Percentiles rank a stretch among this genome's conserved stretches.
phyloP scores from a whole-genome alignment of 768 basidiomycete genomes.

The Hebeloma cylindrosporum region DNA sequence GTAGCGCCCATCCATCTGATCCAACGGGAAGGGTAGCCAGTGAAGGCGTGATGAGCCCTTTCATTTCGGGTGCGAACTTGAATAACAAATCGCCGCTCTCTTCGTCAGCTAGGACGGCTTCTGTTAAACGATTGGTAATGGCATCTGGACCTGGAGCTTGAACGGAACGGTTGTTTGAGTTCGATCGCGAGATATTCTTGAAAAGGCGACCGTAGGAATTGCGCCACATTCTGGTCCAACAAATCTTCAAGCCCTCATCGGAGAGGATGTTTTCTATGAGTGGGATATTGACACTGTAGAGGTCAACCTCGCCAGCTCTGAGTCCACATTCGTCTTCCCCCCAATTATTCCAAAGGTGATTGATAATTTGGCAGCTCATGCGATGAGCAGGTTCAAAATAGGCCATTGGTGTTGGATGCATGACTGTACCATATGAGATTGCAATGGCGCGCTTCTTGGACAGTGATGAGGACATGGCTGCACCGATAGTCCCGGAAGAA shows the following conservation, averaged over 20 bases:
- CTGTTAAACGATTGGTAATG: conserved; percentile 21
- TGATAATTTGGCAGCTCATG: conserved; percentile 65
- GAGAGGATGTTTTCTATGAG: conserved; percentile 65
- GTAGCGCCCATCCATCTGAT: conserved; percentile 81
- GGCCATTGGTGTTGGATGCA: conserved; percentile 60
- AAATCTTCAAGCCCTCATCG: conserved; percentile 61
- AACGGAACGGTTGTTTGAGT: conserved; percentile 22
- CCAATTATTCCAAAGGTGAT: conserved; percentile 83
- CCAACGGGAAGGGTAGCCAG: conserved; percentile 64
- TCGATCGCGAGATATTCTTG: conserved; percentile 41
- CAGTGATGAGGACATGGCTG: conserved; percentile 78
- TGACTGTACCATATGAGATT: conserved; percentile 81
- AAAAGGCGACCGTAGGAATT: conserved; percentile 84
- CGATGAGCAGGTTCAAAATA: conserved; percentile 72
- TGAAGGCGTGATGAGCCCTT: conserved; percentile 61
- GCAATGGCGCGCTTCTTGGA: conserved; percentile 78
- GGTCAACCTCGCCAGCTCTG: conserved; percentile 66
- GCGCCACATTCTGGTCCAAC: conserved; percentile 84
- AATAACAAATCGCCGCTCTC: conserved; percentile 53
- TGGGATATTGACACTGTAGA: conserved; percentile 89
- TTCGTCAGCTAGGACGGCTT: conserved; percentile 10
- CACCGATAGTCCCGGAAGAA: conserved; percentile 92
- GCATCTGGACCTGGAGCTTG: conserved; percentile 48
- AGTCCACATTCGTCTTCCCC: conserved; percentile 63
- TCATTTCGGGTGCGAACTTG: conserved; percentile 71